phyloP scores from a whole-genome alignment of 768 basidiomycete genomes.

The Pholiota microspora region DNA sequence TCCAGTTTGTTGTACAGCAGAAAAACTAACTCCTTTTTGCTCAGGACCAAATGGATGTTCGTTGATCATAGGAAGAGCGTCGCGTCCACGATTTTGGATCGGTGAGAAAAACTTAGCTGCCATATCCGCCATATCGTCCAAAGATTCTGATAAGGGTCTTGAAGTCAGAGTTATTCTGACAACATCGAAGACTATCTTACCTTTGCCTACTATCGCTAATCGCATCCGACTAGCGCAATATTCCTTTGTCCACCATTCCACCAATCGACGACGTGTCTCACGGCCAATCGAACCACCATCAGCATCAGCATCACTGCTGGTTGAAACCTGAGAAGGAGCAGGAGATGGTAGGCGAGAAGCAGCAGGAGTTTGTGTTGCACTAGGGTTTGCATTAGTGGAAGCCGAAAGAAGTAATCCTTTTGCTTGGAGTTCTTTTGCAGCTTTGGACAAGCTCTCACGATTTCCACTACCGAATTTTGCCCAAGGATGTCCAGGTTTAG shows the following conservation, averaged over 20 bases:
- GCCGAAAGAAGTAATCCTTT: slow-evolving; percentile 56
- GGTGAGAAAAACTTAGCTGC: slow-evolving; percentile 70
- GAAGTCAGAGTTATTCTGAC: slow-evolving; percentile 1
- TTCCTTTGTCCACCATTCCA: slow-evolving; percentile 83
- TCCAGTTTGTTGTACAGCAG: too few species aligned
- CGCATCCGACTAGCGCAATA: slow-evolving; percentile 85
- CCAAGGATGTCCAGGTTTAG: slow-evolving; percentile 79
- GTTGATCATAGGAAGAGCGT: slow-evolving; percentile 57
- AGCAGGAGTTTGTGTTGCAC: background rate
- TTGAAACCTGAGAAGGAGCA: slow-evolving; percentile 28
- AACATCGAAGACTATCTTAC: slow-evolving; percentile 34
- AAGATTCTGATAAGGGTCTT: slow-evolving; percentile 56
- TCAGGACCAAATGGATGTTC: slow-evolving; percentile 77
- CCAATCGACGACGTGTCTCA: slow-evolving; percentile 72
- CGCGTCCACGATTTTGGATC: slow-evolving; percentile 59
- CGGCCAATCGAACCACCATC: slow-evolving; percentile 78
- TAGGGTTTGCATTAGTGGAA: slow-evolving; percentile 43
- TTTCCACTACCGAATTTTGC: slow-evolving; percentile 91
- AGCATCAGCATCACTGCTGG: slow-evolving; percentile 57
- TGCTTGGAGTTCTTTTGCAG: slow-evolving; percentile 54
- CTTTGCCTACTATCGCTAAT: slow-evolving; percentile 76
- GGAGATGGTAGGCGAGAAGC: background rate
- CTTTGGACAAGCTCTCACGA: slow-evolving; percentile 64
- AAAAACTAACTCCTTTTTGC: slow-evolving; percentile 63
- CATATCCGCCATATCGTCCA: slow-evolving; percentile 68